These are phyloP conservation scores for Pterocarpus santalinus DNA, from an alignment of 306 rosid species.

Conservation along the genomic window DNA sequence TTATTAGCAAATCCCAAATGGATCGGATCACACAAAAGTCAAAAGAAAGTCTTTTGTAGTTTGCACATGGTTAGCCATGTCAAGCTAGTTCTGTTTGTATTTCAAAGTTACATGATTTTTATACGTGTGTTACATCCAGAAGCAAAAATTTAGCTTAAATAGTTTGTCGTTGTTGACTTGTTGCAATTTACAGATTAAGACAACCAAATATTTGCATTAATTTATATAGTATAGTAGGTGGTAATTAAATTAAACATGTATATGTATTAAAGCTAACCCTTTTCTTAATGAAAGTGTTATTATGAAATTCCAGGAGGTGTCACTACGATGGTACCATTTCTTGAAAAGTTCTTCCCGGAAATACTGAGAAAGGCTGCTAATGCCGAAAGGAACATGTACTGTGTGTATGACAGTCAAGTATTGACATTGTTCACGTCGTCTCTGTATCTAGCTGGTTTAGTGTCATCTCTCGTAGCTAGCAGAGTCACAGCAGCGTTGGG, in stretches of 20 bases:
- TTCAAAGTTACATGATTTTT: not conserved
- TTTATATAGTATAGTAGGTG: not conserved
- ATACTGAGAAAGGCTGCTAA: slow-evolving; percentile 54
- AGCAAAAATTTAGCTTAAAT: not conserved
- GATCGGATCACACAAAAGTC: not conserved
- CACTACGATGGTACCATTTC: slow-evolving; percentile 73
- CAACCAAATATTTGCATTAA: not conserved
- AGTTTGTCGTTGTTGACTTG: too few species aligned
- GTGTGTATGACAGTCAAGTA: slow-evolving; percentile 70
- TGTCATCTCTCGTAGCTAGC: slow-evolving; percentile 65
- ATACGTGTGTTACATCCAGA: not conserved
- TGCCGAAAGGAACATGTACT: slow-evolving; percentile 57
- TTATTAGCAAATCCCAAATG: not conserved
- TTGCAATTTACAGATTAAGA: not conserved
- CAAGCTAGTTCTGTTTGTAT: not conserved
- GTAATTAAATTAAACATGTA: not conserved
- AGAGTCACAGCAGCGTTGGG: slow-evolving; percentile 53
- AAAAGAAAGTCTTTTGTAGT: not conserved
- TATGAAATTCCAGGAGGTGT: slow-evolving; percentile 63
- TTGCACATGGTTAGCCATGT: not conserved
- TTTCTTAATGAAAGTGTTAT: not conserved
- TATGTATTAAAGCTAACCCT: not conserved
- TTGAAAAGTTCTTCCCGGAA: slow-evolving; percentile 65
- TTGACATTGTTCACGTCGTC: slow-evolving; percentile 80
- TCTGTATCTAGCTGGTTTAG: slow-evolving; percentile 68